Base-by-base conservation (phyloP, 148 eudicot species). In the Suaeda aralocaspica region DNA sequence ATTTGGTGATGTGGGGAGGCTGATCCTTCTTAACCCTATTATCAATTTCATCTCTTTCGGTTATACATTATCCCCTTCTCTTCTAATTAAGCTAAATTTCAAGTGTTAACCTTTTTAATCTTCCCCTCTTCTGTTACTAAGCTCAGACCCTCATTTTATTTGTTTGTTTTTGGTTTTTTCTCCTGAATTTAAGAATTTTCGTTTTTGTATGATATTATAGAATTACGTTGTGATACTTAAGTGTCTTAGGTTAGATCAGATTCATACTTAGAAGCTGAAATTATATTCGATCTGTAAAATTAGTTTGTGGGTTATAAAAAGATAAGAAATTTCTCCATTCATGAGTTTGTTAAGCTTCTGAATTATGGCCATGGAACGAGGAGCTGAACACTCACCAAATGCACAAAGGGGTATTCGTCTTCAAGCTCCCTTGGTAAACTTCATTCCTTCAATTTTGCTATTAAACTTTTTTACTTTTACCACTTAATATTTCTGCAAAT, bases 381-480 rank as follows among this genome's bases (percentile, higher is more conserved):
- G 84, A 31, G 78, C 77, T 73, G 84, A 85, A 68, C 76, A 78
- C 61, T 84, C 88, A 44, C 77, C 86, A 21, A 81, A 82, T 86
- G 82, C 69, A 44, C 83, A 76, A 6, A 85, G 94, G 85, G 89
- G 80, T 60, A 83, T 78, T 73, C 85, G 97, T 68, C 81, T 88
- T 75, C 94, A 86, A 81, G 87, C 97, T 77, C 96, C 97, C 24
- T 72, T 92, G 82, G 97, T 89, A 70, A 84, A 85, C 16, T 16
- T 55, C 3, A 3, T 39, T 59, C 15, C 30, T n/a, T 12, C 42
- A n/a, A 15, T 9, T 69, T 28, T 70, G 28, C 36, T 82, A 59
- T 36, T 36, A 60, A 33, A 22, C n/a, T 62, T 74, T 56, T 55
- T 31, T 13, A 59, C 52, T 67, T 56, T 66, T 56, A 42, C 59